Base-by-base conservation (phyloP, 129 eudicot species). In the Arctium lappa region DNA sequence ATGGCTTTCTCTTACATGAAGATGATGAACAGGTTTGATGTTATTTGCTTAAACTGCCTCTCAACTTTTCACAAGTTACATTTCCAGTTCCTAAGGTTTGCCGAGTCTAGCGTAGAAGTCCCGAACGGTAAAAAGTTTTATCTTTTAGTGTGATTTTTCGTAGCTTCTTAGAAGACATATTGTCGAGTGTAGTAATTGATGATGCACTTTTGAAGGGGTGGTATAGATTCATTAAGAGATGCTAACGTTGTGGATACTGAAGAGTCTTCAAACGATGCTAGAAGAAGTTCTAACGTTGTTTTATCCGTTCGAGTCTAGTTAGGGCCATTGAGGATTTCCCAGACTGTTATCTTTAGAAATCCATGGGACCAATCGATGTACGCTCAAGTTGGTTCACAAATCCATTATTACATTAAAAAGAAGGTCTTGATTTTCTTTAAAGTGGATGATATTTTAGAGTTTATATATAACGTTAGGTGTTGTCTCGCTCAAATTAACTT, bases 21-120 rank as follows among this genome's bases (percentile, higher is more conserved):
- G 76, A 84, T 84, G 83, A 79, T 73, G 31, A 79, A 65, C 87
- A 84, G 87, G 87, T 84, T 84, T 79, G 44, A 73, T 84, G 65
- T 80, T 22, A 22, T 42, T 42, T 22, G 5, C 77, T 71, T 33
- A 13, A 29, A 16, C 44, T 50, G 38, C 81, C 72, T 78, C 79
- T 83, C 48, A 29, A 39, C 9, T 70, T 44, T 75, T 44, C 29
- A 32, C 63, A 9, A 53, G 15, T 72, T 37, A 37, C 50, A 72
- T 16, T 0, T 37, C 12, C 4, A 60, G 68, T 60, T 30, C 68
- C 29, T 60, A 16, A 60, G 3, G 29, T 60, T 60, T 60, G 30
- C 8, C 0, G 29, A 60, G 68, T n/a, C 9, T 60, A 60, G 8
- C 68, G 29, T 16, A 16, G 9, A 60, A 60, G 29, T 16, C 2